Evolutionary conservation across 371 early-diverging fungal genomes (phyloP).

Genomic region (Rhizopus arrhizus): DNA sequence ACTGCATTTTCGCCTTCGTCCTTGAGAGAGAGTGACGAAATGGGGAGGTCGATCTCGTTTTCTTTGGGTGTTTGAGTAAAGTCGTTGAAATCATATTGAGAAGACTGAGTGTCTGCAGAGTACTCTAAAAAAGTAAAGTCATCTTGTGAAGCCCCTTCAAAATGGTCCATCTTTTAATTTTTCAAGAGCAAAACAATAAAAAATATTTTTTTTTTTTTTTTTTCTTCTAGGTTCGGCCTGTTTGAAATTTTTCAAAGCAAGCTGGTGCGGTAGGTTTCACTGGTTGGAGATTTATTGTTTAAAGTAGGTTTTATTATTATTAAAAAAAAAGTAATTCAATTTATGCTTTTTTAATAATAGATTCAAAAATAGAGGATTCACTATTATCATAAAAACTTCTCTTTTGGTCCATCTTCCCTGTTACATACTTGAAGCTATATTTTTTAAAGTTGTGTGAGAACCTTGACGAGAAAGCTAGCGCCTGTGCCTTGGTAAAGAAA

Average conservation of each 20-base stretch:
- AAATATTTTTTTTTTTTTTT: slow-evolving; percentile 3
- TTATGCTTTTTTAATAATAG: too few species aligned
- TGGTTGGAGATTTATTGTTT: too few species aligned
- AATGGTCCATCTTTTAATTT: slow-evolving; percentile 55
- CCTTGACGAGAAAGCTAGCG: neutral
- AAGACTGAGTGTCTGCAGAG: slow-evolving; percentile 61
- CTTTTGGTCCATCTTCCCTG: neutral
- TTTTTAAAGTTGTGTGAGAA: neutral
- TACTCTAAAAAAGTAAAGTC: slow-evolving; percentile 59
- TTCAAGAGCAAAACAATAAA: slow-evolving; percentile 2
- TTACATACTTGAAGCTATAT: neutral
- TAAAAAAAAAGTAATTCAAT: too few species aligned
- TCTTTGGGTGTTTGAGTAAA: slow-evolving; percentile 42
- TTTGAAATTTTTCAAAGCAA: too few species aligned
- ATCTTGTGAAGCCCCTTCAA: slow-evolving; percentile 54
- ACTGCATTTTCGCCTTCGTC: slow-evolving; percentile 28
- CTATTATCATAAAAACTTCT: neutral
- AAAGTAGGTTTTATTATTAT: too few species aligned
- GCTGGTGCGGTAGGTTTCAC: neutral
- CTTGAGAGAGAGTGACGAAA: slow-evolving; percentile 34
- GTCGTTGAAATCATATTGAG: slow-evolving; percentile 67
- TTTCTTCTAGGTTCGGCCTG: too few species aligned
- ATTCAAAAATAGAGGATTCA: neutral
- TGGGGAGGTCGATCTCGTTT: slow-evolving; percentile 36
- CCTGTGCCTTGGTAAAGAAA: neutral